phyloP scores from a whole-genome alignment of 495 filamentous ascomycete genomes.

The Copromyces sp. region DNA sequence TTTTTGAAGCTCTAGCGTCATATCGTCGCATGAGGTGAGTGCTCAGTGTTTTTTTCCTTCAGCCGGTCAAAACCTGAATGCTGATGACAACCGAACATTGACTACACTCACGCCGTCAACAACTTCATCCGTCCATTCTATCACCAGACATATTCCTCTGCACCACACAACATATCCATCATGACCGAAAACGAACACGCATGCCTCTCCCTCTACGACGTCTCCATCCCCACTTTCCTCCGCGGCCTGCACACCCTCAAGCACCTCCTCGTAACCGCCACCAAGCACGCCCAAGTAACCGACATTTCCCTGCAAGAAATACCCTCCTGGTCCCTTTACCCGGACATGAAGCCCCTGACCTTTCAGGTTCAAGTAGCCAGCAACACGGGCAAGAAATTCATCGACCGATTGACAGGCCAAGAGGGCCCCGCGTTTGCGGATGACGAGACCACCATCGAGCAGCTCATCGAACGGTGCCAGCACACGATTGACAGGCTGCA shows the following conservation, averaged over 20 bases:
- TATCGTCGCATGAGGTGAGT: not conserved
- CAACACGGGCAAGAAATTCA: constrained; percentile 28
- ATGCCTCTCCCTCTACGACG: constrained; percentile 14
- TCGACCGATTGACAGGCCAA: constrained; percentile 28
- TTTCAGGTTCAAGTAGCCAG: constrained; percentile 33
- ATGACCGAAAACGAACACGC: not conserved
- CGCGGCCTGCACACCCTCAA: constrained; percentile 13
- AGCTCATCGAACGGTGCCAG: constrained; percentile 31
- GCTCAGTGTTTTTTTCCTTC: not conserved
- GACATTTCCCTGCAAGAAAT: constrained; percentile 2
- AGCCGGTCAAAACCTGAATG: not conserved
- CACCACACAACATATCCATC: not conserved
- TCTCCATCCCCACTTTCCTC: constrained; percentile 13
- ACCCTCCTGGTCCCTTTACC: constrained; percentile 16
- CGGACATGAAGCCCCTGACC: constrained; percentile 40
- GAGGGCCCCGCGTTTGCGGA: constrained; percentile 23
- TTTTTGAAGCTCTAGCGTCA: not conserved
- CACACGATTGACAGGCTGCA: constrained; percentile 26
- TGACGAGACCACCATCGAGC: constrained; percentile 30
- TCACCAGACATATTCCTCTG: not conserved
- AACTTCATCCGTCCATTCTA: not conserved
- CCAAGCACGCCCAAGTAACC: constrained; percentile 13
- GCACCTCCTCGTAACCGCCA: constrained; percentile 19
- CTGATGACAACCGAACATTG: not conserved
- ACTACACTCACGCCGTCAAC: not conserved